A percentile compares a stretch with the other conserved stretches of the same genome.
phyloP scores from a whole-genome alignment of 768 basidiomycete genomes.

The Candolleomyces efflorescens region DNA sequence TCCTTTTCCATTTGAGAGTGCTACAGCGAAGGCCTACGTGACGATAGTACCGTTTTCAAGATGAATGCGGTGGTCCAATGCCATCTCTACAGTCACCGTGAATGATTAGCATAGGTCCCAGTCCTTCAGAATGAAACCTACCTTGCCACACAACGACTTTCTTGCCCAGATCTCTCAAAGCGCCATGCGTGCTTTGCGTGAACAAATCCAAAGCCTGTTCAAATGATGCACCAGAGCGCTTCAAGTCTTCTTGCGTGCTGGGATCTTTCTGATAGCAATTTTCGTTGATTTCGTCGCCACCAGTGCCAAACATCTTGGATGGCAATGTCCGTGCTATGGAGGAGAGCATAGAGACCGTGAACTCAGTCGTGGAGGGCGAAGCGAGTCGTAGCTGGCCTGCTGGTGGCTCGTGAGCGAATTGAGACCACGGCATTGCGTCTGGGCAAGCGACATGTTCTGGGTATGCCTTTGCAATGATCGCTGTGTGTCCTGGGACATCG shows the following conservation, averaged over 20 bases:
- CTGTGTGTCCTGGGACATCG: slow-evolving; percentile 82
- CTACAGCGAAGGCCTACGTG: slow-evolving; percentile 33
- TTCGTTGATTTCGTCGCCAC: slow-evolving; percentile 77
- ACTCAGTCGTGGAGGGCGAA: slow-evolving; percentile 52
- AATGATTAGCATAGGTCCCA: too few relatives aligned
- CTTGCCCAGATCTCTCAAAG: slow-evolving; percentile 55
- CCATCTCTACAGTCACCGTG: slow-evolving; percentile 51
- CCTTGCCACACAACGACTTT: slow-evolving; percentile 83
- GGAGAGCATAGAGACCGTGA: slow-evolving; percentile 50
- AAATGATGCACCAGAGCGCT: slow-evolving; percentile 39
- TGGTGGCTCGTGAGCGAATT: slow-evolving; percentile 71
- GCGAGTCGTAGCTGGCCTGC: slow-evolving; percentile 80
- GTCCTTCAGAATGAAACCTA: slow-evolving; percentile 15
- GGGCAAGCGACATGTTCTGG: slow-evolving; percentile 75
- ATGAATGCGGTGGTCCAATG: slow-evolving; percentile 47
- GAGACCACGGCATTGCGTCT: slow-evolving; percentile 49
- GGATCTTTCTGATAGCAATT: slow-evolving; percentile 63
- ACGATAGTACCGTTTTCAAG: slow-evolving; percentile 50
- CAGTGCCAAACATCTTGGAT: slow-evolving; percentile 67
- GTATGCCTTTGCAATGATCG: slow-evolving; percentile 55
- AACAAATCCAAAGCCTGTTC: slow-evolving; percentile 63
- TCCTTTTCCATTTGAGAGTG: not conserved
- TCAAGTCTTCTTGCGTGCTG: slow-evolving; percentile 52
- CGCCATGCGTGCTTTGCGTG: slow-evolving; percentile 52
- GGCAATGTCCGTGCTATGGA: slow-evolving; percentile 50